Evolutionary conservation across 768 basidiomycete species (phyloP).

Genomic region (Xerocomus spinulosus): DNA sequence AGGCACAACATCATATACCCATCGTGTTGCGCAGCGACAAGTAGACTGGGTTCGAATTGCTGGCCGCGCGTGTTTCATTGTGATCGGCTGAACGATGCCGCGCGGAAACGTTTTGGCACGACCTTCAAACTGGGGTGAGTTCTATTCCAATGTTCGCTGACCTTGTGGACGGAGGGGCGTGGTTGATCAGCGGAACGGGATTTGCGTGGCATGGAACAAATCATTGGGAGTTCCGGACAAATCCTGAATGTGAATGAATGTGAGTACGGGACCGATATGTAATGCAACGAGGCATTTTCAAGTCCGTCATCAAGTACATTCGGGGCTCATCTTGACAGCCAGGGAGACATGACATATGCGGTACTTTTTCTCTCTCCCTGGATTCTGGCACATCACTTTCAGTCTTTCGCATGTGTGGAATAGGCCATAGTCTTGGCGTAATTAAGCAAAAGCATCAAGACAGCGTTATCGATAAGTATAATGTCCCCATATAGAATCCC

Average conservation of each 20-base stretch:
- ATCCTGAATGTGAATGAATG: background rate
- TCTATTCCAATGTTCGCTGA: conserved; percentile 6
- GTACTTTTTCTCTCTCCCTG: conserved; percentile 10
- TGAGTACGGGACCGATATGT: background rate
- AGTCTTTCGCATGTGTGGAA: conserved; percentile 1
- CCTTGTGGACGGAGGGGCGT: conserved; percentile 4
- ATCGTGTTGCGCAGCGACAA: background rate
- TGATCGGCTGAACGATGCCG: conserved; percentile 2
- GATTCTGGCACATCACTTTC: conserved; percentile 4
- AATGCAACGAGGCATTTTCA: conserved; percentile 17
- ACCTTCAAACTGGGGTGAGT: background rate
- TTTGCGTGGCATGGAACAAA: background rate
- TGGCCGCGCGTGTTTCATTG: background rate
- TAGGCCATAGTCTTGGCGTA: background rate
- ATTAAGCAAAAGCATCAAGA: conserved; percentile 10
- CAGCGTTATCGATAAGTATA: conserved; percentile 18
- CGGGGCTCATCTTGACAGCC: conserved; percentile 2
- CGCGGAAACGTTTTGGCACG: background rate
- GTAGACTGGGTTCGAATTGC: conserved; percentile 1
- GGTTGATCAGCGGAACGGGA: conserved; percentile 11
- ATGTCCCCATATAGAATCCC: conserved; percentile 2
- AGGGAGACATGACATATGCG: background rate
- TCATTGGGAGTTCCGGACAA: background rate
- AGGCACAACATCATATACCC: no score
- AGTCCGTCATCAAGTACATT: background rate